Conservation (phyloP, 2,329 filamentous ascomycete species). For the Phaeoacremonium minimum region DNA sequence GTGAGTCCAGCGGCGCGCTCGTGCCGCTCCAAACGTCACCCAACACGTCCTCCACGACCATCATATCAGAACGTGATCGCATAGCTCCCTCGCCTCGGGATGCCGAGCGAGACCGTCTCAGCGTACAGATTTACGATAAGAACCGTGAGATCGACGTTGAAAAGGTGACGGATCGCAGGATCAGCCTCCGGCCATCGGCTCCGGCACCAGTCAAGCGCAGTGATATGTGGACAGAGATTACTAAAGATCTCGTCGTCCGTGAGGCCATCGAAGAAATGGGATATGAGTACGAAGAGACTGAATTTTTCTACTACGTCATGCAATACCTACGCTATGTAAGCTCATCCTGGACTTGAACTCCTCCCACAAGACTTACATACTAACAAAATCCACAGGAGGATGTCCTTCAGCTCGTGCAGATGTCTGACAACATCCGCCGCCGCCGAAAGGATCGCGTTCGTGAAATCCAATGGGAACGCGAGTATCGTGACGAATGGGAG, state of each 20-base stretch:
- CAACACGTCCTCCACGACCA: constrained; percentile 12
- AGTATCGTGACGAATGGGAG: constrained; percentile 48
- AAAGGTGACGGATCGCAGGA: constrained; percentile 48
- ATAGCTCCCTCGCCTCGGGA: constrained; percentile 21
- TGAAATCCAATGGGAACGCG: constrained; percentile 56
- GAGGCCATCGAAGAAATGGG: constrained; percentile 83
- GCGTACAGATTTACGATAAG: constrained; percentile 38
- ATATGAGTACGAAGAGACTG: constrained; percentile 88
- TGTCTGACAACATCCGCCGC: constrained; percentile 77
- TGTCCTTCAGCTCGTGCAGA: constrained; percentile 75
- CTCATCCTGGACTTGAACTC: constrained; percentile 15
- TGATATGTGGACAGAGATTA: constrained; percentile 94
- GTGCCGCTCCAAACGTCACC: constrained; percentile 18
- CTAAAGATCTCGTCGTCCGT: constrained; percentile 81
- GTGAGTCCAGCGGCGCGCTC: constrained; percentile 38
- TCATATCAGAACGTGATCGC: constrained; percentile 15
- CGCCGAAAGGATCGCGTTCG: constrained; percentile 47
- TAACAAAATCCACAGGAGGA: constrained; percentile 63
- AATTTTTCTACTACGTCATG: constrained; percentile 87
- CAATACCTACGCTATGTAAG: constrained; percentile 84
- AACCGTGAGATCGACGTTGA: constrained; percentile 43
- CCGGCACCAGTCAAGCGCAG: constrained; percentile 41
- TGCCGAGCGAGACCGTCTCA: constrained; percentile 34
- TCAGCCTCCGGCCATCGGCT: constrained; percentile 29
- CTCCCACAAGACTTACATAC: constrained; percentile 8